Conservation (phyloP, 768 basidiomycete species). For the Lyophyllum shimeji region DNA sequence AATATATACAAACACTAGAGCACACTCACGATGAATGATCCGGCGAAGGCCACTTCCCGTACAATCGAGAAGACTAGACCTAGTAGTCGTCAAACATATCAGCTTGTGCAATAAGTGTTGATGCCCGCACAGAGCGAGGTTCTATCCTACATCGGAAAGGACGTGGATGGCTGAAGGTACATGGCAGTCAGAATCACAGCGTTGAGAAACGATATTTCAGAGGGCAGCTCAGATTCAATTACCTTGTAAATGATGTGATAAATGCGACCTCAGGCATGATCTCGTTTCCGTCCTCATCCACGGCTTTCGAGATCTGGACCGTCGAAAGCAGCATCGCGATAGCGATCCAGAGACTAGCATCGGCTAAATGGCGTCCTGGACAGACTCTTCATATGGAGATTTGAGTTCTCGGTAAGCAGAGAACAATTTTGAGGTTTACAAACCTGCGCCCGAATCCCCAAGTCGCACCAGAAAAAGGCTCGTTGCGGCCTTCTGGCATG, state of each 20-base stretch:
- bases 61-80: neutral
- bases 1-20: neutral
- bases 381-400: no score
- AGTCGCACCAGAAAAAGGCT: neutral
- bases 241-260: neutral
- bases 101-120: neutral
- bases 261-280: no score
- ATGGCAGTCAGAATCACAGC: no score
- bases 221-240: no score
- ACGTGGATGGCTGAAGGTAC: neutral
- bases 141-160: neutral
- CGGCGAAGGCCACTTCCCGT: no score
- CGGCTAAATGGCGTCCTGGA: conserved; percentile 31
- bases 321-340: conserved; percentile 3
- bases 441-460: no score
- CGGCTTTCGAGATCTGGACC: neutral
- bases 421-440: no score
- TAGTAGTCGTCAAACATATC: neutral
- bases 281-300: neutral
- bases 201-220: no score
- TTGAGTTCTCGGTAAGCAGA: no score
- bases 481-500: neutral
- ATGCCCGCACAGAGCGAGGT: neutral
- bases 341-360: conserved; percentile 30
- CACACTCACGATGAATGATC: no score